Evolutionary conservation across 1,139 yeast species (phyloP).

Genomic region (Ogataea hybrid): DNA sequence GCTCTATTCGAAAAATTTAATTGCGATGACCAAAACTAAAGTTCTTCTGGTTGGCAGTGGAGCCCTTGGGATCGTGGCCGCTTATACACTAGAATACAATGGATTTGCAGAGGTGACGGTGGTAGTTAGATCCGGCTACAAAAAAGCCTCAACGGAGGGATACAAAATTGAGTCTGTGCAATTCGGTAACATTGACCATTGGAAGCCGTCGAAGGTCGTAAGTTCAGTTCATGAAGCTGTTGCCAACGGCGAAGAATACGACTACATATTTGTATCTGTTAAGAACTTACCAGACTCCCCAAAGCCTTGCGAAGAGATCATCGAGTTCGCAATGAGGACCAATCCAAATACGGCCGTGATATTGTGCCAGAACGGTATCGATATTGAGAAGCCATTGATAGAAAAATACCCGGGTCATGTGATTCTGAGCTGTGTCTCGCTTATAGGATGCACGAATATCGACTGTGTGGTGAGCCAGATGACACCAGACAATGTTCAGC

Average conservation of each 20-base stretch:
- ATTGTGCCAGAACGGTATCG: slow-evolving; percentile 59
- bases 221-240: slow-evolving; percentile 40
- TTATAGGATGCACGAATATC: slow-evolving; percentile 41
- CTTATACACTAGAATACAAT: slow-evolving; percentile 43
- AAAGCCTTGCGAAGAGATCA: slow-evolving; percentile 42
- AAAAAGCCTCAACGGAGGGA: slow-evolving; percentile 43
- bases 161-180: slow-evolving; percentile 46
- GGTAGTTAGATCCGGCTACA: slow-evolving; percentile 52
- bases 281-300: slow-evolving; percentile 57
- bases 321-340: slow-evolving; percentile 41
- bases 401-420: slow-evolving; percentile 40
- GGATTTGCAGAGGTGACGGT: slow-evolving; percentile 43
- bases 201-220: slow-evolving; percentile 49
- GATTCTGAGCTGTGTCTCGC: slow-evolving; percentile 51
- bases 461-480: slow-evolving; percentile 23
- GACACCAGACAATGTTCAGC: slow-evolving; percentile 32
- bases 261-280: slow-evolving; percentile 53
- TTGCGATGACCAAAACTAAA: slow-evolving; percentile 11
- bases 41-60: slow-evolving; percentile 53
- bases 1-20: background rate
- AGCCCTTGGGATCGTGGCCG: slow-evolving; percentile 60
- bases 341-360: slow-evolving; percentile 39
- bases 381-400: slow-evolving; percentile 50
- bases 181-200: slow-evolving; percentile 45
- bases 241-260: slow-evolving; percentile 36